Evolutionary conservation across 192 early-diverging fungal genomes (phyloP).

Genomic region (Podila horticola): DNA sequence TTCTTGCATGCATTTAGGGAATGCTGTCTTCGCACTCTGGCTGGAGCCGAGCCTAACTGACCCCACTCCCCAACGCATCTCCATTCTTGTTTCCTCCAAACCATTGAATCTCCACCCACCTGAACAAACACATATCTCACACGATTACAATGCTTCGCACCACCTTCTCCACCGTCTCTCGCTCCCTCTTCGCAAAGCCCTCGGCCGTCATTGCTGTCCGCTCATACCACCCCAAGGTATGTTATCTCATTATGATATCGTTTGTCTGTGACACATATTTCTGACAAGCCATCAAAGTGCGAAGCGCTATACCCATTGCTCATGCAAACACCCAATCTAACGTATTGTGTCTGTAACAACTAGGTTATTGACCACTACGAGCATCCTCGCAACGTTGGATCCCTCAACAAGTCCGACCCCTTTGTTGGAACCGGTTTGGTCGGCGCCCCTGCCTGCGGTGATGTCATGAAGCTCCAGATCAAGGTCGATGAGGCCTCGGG

Average conservation of each 20-base stretch:
- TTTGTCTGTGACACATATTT: slow-evolving; percentile 1
- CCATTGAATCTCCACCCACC: slow-evolving; percentile 1
- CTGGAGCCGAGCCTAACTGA: too few relatives aligned
- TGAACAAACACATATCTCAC: not conserved
- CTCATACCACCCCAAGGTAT: slow-evolving; percentile 50
- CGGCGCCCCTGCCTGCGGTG: slow-evolving; percentile 87
- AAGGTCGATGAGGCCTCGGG: slow-evolving; percentile 91
- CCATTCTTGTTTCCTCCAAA: not conserved
- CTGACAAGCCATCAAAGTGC: not conserved
- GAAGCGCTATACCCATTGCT: not conserved
- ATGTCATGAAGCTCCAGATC: slow-evolving; percentile 97
- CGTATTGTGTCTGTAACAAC: not conserved
- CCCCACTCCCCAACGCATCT: not conserved
- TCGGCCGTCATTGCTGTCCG: slow-evolving; percentile 34
- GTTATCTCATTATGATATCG: not conserved
- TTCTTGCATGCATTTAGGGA: too few relatives aligned
- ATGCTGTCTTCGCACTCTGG: too few relatives aligned
- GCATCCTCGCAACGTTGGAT: slow-evolving; percentile 95
- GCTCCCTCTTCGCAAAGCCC: slow-evolving; percentile 40
- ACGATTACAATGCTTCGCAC: slow-evolving; percentile 37
- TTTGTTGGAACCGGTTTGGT: slow-evolving; percentile 98
- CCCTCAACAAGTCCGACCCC: slow-evolving; percentile 85
- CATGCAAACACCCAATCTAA: not conserved
- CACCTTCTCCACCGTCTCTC: slow-evolving; percentile 27
- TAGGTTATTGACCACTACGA: slow-evolving; percentile 99